Evolutionary conservation across 768 basidiomycete species (phyloP), one percentile per base, ranked within the genome.

Genomic region (Ramaria rubella): DNA sequence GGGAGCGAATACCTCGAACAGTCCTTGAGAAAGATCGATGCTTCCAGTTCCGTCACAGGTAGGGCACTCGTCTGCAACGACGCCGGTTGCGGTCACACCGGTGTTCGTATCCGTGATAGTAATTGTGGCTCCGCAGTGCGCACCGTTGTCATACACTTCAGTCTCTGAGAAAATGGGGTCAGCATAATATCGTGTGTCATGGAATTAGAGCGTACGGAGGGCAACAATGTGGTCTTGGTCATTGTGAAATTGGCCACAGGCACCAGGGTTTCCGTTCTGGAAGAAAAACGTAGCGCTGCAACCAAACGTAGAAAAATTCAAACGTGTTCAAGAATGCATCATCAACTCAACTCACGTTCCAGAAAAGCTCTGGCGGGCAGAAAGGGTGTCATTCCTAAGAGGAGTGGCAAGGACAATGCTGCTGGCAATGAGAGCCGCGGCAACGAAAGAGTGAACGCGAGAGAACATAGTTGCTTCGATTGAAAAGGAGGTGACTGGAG

Each of bases 31-130:
- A 14, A 53, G 52, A n/a, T 53, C 52, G 26, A 53, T 53, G 36
- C 40, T 42, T 2, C 26, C 4, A 4, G 52, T 9, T 2, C 34
- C 29, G 17, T 34, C 24, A 73, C 91, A 95, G 19, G 84, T 85
- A 21, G 90, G 90, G 76, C 92, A 96, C 33, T 77, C 83, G 62
- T 93, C 91, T 14, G 80, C 88, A 60, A 96, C 75, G 26, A 74
- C 78, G 46, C 83, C 90, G 4, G 69, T 75, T 56, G 88, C 77
- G 17, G 69, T 65, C 68, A 81, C 79, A 48, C 77, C 74, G 70
- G 80, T 82, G 23, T 71, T 62, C 48, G 73, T 73, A 73, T 89
- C 87, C 58, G 74, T 83, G 65, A 96, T 80, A 60, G 66, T 61
- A 62, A 95, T 79, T 48, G 70, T 65, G 64, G 74, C 70, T 55